Evolutionary conservation across 768 basidiomycete species (phyloP).

Genomic region (Sarcomyxa edulis): DNA sequence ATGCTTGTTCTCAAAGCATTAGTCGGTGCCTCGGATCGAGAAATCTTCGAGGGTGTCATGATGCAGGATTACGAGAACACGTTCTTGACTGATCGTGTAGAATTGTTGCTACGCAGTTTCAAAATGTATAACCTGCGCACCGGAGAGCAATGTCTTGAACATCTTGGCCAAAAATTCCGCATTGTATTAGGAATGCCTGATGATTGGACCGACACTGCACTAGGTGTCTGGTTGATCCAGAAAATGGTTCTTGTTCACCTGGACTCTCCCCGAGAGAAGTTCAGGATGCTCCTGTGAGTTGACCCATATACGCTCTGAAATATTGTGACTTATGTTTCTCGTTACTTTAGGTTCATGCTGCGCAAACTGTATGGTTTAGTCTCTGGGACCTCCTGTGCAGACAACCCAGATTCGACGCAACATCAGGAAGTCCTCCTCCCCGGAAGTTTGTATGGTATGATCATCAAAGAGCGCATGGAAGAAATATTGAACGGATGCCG

Average conservation of each 20-base stretch:
- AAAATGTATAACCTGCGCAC: slow-evolving; percentile 88
- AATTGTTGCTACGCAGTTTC: slow-evolving; percentile 90
- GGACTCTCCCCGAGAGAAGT: slow-evolving; percentile 85
- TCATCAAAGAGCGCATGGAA: slow-evolving; percentile 95
- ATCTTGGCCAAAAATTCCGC: slow-evolving; percentile 94
- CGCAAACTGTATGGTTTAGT: slow-evolving; percentile 92
- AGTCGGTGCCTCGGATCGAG: slow-evolving; percentile 86
- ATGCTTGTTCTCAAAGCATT: slow-evolving; percentile 95
- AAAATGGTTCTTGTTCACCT: slow-evolving; percentile 91
- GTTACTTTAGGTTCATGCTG: slow-evolving; percentile 78
- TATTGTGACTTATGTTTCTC: not conserved
- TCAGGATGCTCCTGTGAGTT: slow-evolving; percentile 86
- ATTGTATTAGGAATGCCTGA: slow-evolving; percentile 88
- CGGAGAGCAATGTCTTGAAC: slow-evolving; percentile 88
- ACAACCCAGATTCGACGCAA: slow-evolving; percentile 98
- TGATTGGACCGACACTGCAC: slow-evolving; percentile 80
- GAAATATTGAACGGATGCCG: slow-evolving; percentile 78
- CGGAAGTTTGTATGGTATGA: slow-evolving; percentile 90
- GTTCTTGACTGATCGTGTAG: slow-evolving; percentile 95
- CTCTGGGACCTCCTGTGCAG: slow-evolving; percentile 82
- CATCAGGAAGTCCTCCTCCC: slow-evolving; percentile 97
- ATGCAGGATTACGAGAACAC: slow-evolving; percentile 98
- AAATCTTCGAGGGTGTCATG: slow-evolving; percentile 93
- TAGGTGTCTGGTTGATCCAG: slow-evolving; percentile 79
- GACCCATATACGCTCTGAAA: not conserved